Percentiles rank a stretch among this genome's conserved stretches.
phyloP scores from a whole-genome alignment of 371 early-diverging fungal genomes.

The Nematocida sp. region DNA sequence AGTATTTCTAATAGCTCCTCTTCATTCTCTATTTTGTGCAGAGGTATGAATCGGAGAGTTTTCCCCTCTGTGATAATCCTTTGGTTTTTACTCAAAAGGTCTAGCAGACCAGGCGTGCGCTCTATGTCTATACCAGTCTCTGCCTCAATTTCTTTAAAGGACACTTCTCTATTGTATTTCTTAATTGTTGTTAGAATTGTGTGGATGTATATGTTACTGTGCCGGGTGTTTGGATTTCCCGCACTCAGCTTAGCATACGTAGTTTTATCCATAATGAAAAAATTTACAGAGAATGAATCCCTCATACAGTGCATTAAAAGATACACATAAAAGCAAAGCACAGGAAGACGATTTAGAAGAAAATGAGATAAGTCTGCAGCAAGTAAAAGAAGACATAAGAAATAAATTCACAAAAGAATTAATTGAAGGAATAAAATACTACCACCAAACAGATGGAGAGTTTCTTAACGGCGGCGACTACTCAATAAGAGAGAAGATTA shows the following conservation, averaged over 20 bases:
- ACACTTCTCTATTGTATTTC: constrained; percentile 39
- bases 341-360: background rate
- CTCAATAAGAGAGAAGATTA: background rate
- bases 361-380: background rate
- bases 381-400: constrained; percentile 8
- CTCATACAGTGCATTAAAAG: background rate
- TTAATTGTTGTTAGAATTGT: constrained; percentile 65
- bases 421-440: constrained; percentile 15
- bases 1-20: constrained; percentile 67
- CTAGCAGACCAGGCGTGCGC: constrained; percentile 57
- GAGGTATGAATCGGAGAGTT: constrained; percentile 64
- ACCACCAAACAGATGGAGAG: background rate
- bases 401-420: constrained; percentile 3
- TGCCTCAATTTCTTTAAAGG: constrained; percentile 66
- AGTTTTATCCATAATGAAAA: constrained; percentile 53
- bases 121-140: constrained; percentile 63
- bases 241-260: constrained; percentile 53
- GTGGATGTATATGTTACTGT: constrained; percentile 70
- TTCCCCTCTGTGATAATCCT: constrained; percentile 62
- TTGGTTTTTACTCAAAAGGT: constrained; percentile 66
- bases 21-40: constrained; percentile 64
- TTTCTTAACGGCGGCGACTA: background rate
- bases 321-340: background rate
- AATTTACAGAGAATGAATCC: constrained; percentile 28
- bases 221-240: constrained; percentile 33